Conservation (phyloP, 2,329 filamentous ascomycete species). For the Ophiocordyceps camponoti-saundersi region DNA sequence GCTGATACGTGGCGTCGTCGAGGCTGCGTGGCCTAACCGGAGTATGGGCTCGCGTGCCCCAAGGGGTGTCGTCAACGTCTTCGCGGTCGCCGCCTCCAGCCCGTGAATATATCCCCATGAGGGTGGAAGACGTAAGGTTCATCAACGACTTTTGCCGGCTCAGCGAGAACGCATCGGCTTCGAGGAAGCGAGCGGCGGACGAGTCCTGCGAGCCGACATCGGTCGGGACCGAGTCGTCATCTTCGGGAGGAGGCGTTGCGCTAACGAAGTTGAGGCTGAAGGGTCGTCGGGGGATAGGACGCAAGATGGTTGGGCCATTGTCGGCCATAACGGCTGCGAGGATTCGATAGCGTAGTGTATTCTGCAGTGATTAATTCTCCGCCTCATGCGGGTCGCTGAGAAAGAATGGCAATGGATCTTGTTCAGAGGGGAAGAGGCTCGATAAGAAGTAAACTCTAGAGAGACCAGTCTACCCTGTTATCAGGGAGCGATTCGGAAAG, state of each 20-base stretch:
- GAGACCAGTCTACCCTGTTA: too few relatives aligned
- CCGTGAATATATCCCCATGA: slow-evolving; percentile 79
- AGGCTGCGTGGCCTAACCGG: slow-evolving; percentile 30
- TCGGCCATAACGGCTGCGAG: slow-evolving; percentile 15
- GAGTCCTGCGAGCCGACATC: slow-evolving; percentile 15
- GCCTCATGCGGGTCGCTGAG: too few relatives aligned
- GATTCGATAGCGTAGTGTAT: background rate
- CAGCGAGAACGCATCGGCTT: slow-evolving; percentile 21
- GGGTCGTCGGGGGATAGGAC: slow-evolving; percentile 54
- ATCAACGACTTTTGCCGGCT: slow-evolving; percentile 62
- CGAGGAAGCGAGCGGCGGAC: slow-evolving; percentile 23
- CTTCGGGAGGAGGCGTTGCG: slow-evolving; percentile 25
- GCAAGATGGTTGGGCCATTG: slow-evolving; percentile 38
- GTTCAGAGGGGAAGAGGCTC: too few relatives aligned
- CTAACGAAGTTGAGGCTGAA: slow-evolving; percentile 42
- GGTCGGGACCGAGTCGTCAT: slow-evolving; percentile 1
- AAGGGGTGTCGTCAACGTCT: slow-evolving; percentile 47
- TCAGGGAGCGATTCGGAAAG: background rate
- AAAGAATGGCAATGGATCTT: too few relatives aligned
- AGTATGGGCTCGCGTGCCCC: slow-evolving; percentile 62
- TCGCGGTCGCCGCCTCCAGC: slow-evolving; percentile 33
- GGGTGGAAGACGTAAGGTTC: slow-evolving; percentile 76
- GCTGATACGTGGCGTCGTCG: slow-evolving; percentile 26
- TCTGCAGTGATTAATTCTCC: too few relatives aligned
- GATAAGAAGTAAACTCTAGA: too few relatives aligned